These are phyloP conservation scores for Barbatosphaeria neglecta DNA, from an alignment of 495 filamentous ascomycete genomes.

Conservation along the genomic window DNA sequence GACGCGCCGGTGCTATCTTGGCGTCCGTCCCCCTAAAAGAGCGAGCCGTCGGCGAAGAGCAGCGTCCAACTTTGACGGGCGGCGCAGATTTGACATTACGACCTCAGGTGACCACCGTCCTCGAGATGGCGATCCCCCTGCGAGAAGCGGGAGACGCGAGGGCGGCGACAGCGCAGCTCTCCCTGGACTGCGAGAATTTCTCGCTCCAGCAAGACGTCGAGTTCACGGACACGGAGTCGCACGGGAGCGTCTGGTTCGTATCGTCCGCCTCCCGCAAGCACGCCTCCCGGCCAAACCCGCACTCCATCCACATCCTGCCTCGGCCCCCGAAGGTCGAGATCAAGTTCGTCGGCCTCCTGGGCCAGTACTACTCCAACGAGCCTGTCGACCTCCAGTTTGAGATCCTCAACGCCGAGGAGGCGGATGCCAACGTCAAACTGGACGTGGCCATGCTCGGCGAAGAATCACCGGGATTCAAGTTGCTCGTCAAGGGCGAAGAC, in stretches of 20 bases:
- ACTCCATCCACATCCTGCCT: slow-evolving; percentile 58
- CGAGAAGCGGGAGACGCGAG: slow-evolving; percentile 70
- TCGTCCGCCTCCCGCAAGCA: slow-evolving; percentile 31
- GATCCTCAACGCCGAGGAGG: slow-evolving; percentile 74
- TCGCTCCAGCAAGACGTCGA: slow-evolving; percentile 53
- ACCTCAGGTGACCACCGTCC: slow-evolving; percentile 57
- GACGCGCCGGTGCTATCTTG: slow-evolving; percentile 4
- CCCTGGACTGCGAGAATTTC: slow-evolving; percentile 52
- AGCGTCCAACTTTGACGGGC: slow-evolving; percentile 30
- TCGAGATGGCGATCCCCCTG: slow-evolving; percentile 58
- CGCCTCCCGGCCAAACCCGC: slow-evolving; percentile 35
- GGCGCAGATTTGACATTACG: slow-evolving; percentile 54
- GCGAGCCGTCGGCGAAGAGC: slow-evolving; percentile 6
- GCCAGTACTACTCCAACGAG: slow-evolving; percentile 79
- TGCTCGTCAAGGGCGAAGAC: slow-evolving; percentile 28
- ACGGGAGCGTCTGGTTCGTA: slow-evolving; percentile 44
- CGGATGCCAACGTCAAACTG: slow-evolving; percentile 56
- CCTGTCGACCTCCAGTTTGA: slow-evolving; percentile 52
- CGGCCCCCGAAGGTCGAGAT: slow-evolving; percentile 89
- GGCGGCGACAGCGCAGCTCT: slow-evolving; percentile 51
- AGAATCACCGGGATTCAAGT: slow-evolving; percentile 31
- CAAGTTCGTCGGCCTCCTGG: slow-evolving; percentile 42
- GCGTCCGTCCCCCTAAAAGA: slow-evolving; percentile 5
- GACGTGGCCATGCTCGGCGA: slow-evolving; percentile 59
- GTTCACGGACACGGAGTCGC: slow-evolving; percentile 31